A percentile compares a stretch with the other conserved stretches of the same genome.
These are phyloP conservation scores for Spathaspora gorwiae DNA, from an alignment of 805 yeast genomes.

Conservation along the genomic window DNA sequence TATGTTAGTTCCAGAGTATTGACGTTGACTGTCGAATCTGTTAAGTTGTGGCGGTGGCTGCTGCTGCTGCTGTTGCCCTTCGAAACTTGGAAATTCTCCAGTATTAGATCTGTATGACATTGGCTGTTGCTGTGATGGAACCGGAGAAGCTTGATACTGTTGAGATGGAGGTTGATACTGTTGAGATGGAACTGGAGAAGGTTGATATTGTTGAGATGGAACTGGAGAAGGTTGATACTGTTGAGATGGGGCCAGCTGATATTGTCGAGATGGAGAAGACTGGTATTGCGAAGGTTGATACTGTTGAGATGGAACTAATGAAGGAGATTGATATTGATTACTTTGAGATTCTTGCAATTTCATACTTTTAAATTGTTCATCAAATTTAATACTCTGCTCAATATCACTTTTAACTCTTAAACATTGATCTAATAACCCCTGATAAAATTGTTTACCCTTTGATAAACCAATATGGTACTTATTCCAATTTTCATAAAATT, in stretches of 20 bases:
- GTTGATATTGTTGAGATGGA: background rate
- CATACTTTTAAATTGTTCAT: conserved; percentile 1
- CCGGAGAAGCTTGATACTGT: background rate
- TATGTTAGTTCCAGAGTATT: too few species aligned
- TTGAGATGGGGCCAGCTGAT: too few species aligned
- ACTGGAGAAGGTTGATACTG: conserved; percentile 1
- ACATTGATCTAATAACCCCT: conserved; percentile 36
- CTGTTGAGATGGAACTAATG: background rate
- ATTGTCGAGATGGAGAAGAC: background rate
- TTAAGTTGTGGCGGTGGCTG: background rate
- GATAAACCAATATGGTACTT: conserved; percentile 53
- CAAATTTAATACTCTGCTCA: background rate
- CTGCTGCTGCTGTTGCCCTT: background rate
- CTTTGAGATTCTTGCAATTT: background rate
- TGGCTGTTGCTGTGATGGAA: background rate
- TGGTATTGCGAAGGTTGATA: background rate
- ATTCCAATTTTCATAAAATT: conserved; percentile 53
- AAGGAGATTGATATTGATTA: background rate
- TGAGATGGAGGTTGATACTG: background rate
- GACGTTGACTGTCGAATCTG: background rate
- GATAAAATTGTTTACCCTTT: conserved; percentile 64
- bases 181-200: background rate
- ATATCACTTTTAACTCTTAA: background rate
- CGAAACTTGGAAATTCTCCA: background rate
- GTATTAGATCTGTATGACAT: background rate